Evolutionary conservation across 2,329 filamentous ascomycete genomes (phyloP).

Genomic region (Alternaria sp.): DNA sequence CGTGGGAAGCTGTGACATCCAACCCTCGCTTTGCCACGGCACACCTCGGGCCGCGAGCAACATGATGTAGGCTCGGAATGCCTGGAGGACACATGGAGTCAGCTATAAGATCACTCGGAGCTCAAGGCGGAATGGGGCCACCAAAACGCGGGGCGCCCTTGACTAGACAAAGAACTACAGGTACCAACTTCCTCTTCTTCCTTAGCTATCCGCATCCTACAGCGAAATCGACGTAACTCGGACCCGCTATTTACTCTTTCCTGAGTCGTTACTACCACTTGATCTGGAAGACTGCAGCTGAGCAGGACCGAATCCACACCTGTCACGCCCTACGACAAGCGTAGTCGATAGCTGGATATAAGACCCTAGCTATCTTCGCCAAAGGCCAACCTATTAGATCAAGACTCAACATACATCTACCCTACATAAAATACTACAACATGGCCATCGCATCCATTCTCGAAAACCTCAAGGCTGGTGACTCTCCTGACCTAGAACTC

Average conservation of each 20-base stretch:
- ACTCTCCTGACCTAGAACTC: constrained; percentile 60
- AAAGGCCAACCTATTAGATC: not conserved
- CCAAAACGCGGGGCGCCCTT: constrained; percentile 17
- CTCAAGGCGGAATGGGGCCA: not conserved
- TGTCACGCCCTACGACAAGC: constrained; percentile 13
- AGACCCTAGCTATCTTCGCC: not conserved
- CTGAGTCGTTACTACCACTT: constrained; percentile 5
- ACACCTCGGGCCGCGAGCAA: constrained; percentile 34
- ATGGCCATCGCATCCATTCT: constrained; percentile 29
- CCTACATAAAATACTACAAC: constrained; percentile 3
- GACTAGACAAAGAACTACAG: constrained; percentile 12
- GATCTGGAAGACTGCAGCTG: not conserved
- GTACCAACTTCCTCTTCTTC: constrained; percentile 3
- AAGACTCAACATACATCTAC: not conserved
- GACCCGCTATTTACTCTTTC: constrained; percentile 7
- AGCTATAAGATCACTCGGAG: constrained; percentile 14
- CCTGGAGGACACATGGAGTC: constrained; percentile 7
- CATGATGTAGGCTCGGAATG: constrained; percentile 5
- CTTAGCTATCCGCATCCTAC: not conserved
- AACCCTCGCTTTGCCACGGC: constrained; percentile 40
- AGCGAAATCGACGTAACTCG: not conserved
- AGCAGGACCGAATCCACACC: not conserved
- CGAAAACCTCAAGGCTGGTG: constrained; percentile 53
- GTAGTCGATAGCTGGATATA: constrained; percentile 1
- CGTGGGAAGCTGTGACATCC: constrained; percentile 20